Base-by-base conservation (phyloP, 257 asterid species). In the Solanum raphanifolium region DNA sequence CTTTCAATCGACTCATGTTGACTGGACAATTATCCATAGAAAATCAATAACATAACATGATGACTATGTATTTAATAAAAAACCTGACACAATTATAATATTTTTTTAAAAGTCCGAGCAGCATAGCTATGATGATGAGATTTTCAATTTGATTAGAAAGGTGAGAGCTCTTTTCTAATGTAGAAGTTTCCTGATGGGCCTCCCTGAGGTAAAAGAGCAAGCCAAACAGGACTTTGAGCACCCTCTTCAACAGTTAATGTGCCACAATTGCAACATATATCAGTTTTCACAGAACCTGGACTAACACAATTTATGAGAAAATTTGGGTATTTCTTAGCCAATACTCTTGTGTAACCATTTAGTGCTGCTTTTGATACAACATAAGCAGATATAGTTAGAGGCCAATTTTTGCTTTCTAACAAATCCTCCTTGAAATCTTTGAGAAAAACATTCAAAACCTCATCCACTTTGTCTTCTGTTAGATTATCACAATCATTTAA, bases 281-380 rank as follows among this genome's bases (percentile, higher is more conserved):
- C 92, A 13, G 97, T 95, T 25, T 85, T 87, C 82, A 90, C 92
- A 93, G 92, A 89, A 91, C 96, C n/a, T 1, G 98, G 96, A 74
- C 92, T 89, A 32, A 93, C 93, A 20, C 92, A 83, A 58, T 94
- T 93, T 34, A 92, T 87, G 85, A 85, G 78, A 88, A 92, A 81
- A 32, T 39, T 85, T 1, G 93, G 92, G 84, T 88, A 85, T 41
- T 87, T 90, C 66, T 90, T 92, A 0, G 96, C 94, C 12, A 94
- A 39, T 35, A 94, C 88, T 87, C 95, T 88, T 25, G 98, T 94
- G 91, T 92, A 93, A 4, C 94, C 94, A 38, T 92, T 93, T 84
- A 93, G 36, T 5, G 91, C 92, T 38, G 94, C 93, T 92, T 95
- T 93, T 21, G 95, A 91, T 87, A 95, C 18, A 74, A 82, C 1